Percentiles rank a stretch among this genome's conserved stretches.
These are phyloP conservation scores for Syncephalastrum monosporum DNA, from an alignment of 371 early-diverging fungal species.

Conservation along the genomic window DNA sequence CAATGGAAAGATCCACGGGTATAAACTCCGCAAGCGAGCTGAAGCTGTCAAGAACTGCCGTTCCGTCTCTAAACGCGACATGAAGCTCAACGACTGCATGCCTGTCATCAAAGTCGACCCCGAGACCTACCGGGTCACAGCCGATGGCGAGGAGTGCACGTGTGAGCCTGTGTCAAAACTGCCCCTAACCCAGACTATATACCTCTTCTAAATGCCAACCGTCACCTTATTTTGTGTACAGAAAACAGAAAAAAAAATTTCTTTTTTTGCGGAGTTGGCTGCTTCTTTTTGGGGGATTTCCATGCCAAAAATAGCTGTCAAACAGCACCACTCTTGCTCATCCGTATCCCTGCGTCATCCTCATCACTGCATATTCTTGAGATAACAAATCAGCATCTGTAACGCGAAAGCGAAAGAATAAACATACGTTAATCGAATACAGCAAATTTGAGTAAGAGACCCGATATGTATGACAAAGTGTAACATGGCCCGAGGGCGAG, in stretches of 20 bases:
- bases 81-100: constrained; percentile 78
- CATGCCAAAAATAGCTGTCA: not conserved
- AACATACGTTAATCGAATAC: too few species aligned
- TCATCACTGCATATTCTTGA: too few species aligned
- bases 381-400: too few species aligned
- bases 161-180: constrained; percentile 72
- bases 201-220: constrained; percentile 62
- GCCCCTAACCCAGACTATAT: constrained; percentile 73
- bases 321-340: not conserved
- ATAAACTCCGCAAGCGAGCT: constrained; percentile 66
- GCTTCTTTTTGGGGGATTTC: too few species aligned
- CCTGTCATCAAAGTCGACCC: constrained; percentile 86
- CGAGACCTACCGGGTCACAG: constrained; percentile 83
- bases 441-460: too few species aligned
- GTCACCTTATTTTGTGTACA: constrained; percentile 3
- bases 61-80: constrained; percentile 74
- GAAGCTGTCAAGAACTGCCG: constrained; percentile 79
- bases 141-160: constrained; percentile 69
- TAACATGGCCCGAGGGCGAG: not conserved
- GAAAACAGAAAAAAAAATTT: too few species aligned
- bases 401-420: too few species aligned
- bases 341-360: not conserved
- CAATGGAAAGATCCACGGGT: constrained; percentile 48
- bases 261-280: constrained; percentile 1
- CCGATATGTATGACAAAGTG: not conserved